Evolutionary conservation across 345 rosid species (phyloP), one percentile per base, ranked within the genome.

Genomic region (Syzygium aromaticum): DNA sequence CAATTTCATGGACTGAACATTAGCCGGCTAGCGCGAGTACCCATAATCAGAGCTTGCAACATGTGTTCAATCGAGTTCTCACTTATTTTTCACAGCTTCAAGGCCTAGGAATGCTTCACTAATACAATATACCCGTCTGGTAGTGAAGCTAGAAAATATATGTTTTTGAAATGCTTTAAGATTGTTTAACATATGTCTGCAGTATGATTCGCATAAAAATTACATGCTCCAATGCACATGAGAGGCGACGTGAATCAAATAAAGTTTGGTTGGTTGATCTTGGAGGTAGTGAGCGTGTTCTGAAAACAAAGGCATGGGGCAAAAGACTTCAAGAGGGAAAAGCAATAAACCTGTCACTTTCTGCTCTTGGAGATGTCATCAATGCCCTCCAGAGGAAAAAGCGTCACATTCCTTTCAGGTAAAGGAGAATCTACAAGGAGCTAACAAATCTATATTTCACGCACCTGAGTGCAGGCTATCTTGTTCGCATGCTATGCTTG

Each of bases 301-400:
- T 93, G 89, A 96, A 96, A 93, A 95, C 98, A 27, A 94, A 90
- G 93, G 96, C 98, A 88, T 89, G 87, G 89, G 98, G 98, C 57
- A 94, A 91, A 91, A 95, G 98, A 90, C 90, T 96, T 54, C 98
- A 95, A 91, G 98, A 96, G 95, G 98, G 98, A 87, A 95, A 94
- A 94, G 98, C 98, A 52, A 96, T 96, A 64, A 96, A 96, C 90
- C 88, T 94, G 92, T 95, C 98, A 33, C 95, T 95, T 77, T 96
- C 96, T 78, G 95, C 98, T 86, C 94, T 96, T 51, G 97, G 95
- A 83, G 95, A 96, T 92, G 98, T 96, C 87, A 94, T 96, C 46
- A 85, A 91, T 87, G 94, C 96, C 87, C 96, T 96, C 85, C 98
- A 96, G 84, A 93, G 90, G 92, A 94, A 92, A 88, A 96, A 89